phyloP scores from a whole-genome alignment of 305 asterid species.

The Fraxinus xanthoxyloides region DNA sequence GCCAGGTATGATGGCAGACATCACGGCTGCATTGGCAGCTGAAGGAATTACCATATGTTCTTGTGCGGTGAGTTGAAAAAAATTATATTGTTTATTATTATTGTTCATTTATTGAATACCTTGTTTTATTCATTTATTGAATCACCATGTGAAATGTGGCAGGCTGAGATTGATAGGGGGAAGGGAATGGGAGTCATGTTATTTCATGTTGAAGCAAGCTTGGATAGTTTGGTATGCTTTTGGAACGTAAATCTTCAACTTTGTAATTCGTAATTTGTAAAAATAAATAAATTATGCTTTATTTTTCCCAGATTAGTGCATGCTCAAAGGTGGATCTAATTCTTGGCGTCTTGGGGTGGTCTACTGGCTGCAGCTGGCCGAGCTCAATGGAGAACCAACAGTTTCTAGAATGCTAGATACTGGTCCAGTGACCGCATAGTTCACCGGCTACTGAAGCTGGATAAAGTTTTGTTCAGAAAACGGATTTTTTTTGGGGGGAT shows the following conservation, averaged over 20 bases:
- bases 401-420: constrained; percentile 58
- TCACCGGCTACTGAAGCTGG: constrained; percentile 37
- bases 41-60: constrained; percentile 71
- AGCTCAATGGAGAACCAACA: constrained; percentile 50
- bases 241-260: background rate
- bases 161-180: constrained; percentile 78
- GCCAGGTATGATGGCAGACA: constrained; percentile 90
- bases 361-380: constrained; percentile 91
- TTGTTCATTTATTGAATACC: background rate
- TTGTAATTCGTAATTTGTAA: background rate
- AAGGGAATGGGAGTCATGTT: constrained; percentile 81
- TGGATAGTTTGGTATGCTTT: constrained; percentile 68
- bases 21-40: constrained; percentile 75
- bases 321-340: constrained; percentile 69
- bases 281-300: background rate
- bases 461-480: constrained; percentile 47
- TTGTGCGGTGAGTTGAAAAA: constrained; percentile 68
- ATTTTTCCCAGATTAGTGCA: constrained; percentile 49
- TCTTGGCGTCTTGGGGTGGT: constrained; percentile 92
- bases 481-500: constrained; percentile 17
- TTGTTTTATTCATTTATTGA: background rate
- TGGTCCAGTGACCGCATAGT: constrained; percentile 25
- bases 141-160: constrained; percentile 18
- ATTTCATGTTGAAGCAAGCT: constrained; percentile 75
- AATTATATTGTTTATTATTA: background rate